These are phyloP conservation scores for Marasmius tenuissimus DNA, from an alignment of 1,284 basidiomycete genomes.

Conservation along the genomic window DNA sequence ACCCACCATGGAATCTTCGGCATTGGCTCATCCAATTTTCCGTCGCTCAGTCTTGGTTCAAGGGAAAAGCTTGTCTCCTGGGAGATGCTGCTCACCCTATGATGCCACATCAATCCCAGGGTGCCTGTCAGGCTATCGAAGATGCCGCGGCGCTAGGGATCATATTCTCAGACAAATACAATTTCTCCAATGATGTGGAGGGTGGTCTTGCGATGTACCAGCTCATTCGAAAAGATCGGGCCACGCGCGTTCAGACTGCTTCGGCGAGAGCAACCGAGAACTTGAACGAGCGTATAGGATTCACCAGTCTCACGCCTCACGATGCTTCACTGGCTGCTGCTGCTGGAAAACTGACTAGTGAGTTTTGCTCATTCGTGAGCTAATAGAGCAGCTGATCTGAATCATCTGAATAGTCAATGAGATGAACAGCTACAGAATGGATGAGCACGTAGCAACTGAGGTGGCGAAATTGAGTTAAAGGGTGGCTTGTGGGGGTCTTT, in stretches of 20 bases:
- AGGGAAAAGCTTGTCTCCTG: conserved; percentile 27
- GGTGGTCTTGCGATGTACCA: conserved; percentile 30
- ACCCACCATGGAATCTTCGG: not conserved
- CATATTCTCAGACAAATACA: conserved; percentile 30
- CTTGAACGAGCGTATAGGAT: conserved; percentile 33
- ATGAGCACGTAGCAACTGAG: conserved; percentile 27
- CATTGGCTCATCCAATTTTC: not conserved
- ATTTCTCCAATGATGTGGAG: conserved; percentile 26
- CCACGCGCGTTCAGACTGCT: conserved; percentile 29
- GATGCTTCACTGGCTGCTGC: conserved; percentile 25
- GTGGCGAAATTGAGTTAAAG: conserved; percentile 18
- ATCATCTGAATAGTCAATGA: conserved; percentile 23
- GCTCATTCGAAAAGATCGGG: conserved; percentile 30
- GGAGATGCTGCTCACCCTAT: conserved; percentile 35
- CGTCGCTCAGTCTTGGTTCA: conserved; percentile 23
- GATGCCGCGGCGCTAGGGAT: conserved; percentile 35
- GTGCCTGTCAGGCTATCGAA: conserved; percentile 35
- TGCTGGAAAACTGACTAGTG: conserved; percentile 27
- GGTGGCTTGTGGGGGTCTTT: not conserved
- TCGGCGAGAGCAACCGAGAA: conserved; percentile 30
- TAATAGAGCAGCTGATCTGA: not conserved
- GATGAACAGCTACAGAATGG: conserved; percentile 34
- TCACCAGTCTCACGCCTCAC: conserved; percentile 28
- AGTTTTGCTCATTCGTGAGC: not conserved
- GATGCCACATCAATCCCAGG: conserved; percentile 34